Conservation (phyloP, 169 alveolate species). For the Eimeria tenella region DNA sequence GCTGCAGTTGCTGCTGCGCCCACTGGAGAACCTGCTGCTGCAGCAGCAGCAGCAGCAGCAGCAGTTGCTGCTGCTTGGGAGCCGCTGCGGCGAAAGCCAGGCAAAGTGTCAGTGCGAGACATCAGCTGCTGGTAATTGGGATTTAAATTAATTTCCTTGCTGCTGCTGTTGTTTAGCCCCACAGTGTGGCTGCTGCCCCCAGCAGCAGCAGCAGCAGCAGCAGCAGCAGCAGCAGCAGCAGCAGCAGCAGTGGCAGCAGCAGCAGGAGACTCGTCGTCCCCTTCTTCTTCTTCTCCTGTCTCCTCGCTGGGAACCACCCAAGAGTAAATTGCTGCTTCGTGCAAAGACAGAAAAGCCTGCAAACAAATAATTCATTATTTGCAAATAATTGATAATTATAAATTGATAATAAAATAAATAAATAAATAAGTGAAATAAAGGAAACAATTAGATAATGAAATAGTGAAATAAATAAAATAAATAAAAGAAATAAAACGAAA, state of each 20-base stretch:
- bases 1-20: background rate
- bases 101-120: no score
- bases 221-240: background rate
- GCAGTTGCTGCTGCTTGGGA: background rate
- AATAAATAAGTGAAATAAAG: no score
- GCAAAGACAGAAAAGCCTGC: conserved; percentile 53
- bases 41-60: background rate
- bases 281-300: background rate
- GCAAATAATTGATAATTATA: background rate
- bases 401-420: no score
- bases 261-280: background rate
- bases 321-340: conserved; percentile 46
- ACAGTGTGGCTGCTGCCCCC: background rate
- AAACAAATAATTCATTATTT: no score
- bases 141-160: no score
- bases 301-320: conserved; percentile 51
- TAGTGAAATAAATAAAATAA: no score
- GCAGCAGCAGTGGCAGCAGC: background rate
- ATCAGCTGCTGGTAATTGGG: no score
- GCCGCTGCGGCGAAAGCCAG: no score
- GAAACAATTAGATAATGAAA: no score
- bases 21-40: background rate
- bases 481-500: no score
- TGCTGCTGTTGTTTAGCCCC: background rate
- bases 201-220: background rate